Conservation (phyloP, 805 yeast species). For the Cyberlindnera xishuangbannaensis region DNA sequence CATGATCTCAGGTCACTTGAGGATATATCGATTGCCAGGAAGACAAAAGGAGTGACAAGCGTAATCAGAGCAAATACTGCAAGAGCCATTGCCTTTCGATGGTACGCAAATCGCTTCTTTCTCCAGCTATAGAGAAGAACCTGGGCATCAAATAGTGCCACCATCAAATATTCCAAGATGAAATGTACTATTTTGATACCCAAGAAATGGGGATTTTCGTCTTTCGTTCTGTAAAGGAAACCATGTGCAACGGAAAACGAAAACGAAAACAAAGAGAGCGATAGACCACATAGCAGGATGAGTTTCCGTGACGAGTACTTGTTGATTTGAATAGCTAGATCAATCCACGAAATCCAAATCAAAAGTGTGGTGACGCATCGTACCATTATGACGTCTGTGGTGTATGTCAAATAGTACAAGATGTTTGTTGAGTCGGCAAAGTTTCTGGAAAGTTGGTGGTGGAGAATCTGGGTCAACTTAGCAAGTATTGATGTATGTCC, state of each 20-base stretch:
- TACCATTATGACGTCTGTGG: constrained; percentile 33
- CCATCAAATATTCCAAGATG: constrained; percentile 26
- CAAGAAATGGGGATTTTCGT: not conserved
- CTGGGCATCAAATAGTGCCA: constrained; percentile 27
- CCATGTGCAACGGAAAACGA: constrained; percentile 21
- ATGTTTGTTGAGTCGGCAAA: constrained; percentile 46
- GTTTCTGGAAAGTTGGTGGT: constrained; percentile 45
- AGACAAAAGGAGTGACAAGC: constrained; percentile 32
- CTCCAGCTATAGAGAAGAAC: constrained; percentile 34
- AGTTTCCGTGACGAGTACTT: constrained; percentile 27
- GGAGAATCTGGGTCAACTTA: constrained; percentile 40
- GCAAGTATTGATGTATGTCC: constrained; percentile 47
- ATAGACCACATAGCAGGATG: constrained; percentile 28
- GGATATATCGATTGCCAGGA: constrained; percentile 32
- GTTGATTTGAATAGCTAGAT: constrained; percentile 38
- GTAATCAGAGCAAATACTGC: constrained; percentile 39
- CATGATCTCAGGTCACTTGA: constrained; percentile 40
- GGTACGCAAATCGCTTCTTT: constrained; percentile 40
- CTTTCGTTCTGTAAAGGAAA: constrained; percentile 1
- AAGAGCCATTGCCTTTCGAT: constrained; percentile 40
- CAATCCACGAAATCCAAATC: constrained; percentile 51
- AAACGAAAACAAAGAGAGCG: constrained; percentile 27
- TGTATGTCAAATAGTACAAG: constrained; percentile 32
- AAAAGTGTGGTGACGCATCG: constrained; percentile 37
- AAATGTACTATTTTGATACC: constrained; percentile 27